Base-by-base conservation (phyloP, 176 grass and related monocot genomes). In the Aegilops umbellulata region DNA sequence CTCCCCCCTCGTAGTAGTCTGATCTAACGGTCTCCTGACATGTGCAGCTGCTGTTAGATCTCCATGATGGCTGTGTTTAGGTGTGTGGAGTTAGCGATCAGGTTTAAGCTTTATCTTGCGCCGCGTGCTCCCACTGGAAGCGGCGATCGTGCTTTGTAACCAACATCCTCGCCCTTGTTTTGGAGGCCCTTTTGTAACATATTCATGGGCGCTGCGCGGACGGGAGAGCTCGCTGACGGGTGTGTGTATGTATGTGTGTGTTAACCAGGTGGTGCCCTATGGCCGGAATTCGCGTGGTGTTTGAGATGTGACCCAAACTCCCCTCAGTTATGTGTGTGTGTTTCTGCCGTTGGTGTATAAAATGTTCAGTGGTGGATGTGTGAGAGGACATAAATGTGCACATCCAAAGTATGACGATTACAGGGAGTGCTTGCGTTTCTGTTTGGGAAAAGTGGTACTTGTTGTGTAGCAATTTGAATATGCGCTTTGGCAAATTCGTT, bases 41-140 rank as follows among this genome's bases (percentile, higher is more conserved):
- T 69, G 22, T 76, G 8, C 58, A 77, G 34, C 30, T 88, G 75
- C 78, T 30, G 44, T 81, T 74, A 88, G 46, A 61, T 58, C 27
- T 49, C 16, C 7, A 10, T 2, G 41, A 26, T 8, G 38, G 16
- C 29, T 32, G 47, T 42, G 61, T 38, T 38, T 60, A 78, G 31
- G 55, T 58, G 53, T 58, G 53, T 58, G 64, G 29, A 32, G 29
- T 19, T 64, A 7, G 24, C 24, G 44, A 53, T 30, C 27, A 77
- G 49, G 75, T 77, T 77, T 35, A 51, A 78, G 3, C 32, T 38
- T 78, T 61, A 38, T 38, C 11, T 8, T 75, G 17, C 5, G 11
- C 10, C 6, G 47, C 47, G 10, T 3, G 4, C 16, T 34, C 74
- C 47, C 53, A 2, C 12, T 15, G 11, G 26, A 76, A 3, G 73